These are phyloP conservation scores for Colletotrichum scovillei DNA, from an alignment of 2,329 filamentous ascomycete genomes.

Conservation along the genomic window DNA sequence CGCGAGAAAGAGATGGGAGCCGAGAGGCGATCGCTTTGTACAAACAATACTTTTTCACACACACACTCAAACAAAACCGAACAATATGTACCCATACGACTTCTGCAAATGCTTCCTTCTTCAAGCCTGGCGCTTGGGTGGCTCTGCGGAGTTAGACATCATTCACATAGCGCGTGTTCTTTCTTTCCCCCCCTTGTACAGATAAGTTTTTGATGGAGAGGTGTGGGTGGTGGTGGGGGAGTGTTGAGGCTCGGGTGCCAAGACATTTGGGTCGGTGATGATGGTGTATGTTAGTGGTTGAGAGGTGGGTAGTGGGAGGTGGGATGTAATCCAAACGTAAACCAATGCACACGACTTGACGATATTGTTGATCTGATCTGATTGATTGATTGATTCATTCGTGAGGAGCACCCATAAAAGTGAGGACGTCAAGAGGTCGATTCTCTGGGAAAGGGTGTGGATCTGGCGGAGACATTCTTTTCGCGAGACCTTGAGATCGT, in stretches of 20 bases:
- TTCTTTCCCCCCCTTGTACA: slow-evolving; percentile 14
- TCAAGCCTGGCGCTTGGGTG: slow-evolving; percentile 37
- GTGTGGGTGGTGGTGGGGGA: too few relatives aligned
- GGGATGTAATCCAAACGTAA: slow-evolving; percentile 9
- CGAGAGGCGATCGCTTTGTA: slow-evolving; percentile 9
- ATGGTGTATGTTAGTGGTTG: neutral
- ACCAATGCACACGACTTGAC: neutral
- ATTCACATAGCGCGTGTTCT: neutral
- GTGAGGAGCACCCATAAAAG: too few relatives aligned
- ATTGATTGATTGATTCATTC: too few relatives aligned
- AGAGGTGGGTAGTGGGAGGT: neutral
- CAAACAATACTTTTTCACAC: neutral
- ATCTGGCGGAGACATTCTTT: neutral
- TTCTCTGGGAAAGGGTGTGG: neutral
- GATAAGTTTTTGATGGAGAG: neutral
- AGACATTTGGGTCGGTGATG: neutral
- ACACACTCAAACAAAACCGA: neutral
- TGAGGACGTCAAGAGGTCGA: too few relatives aligned
- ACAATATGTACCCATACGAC: slow-evolving; percentile 9
- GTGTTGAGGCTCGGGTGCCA: neutral
- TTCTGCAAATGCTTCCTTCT: slow-evolving; percentile 26
- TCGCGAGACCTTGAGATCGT: neutral
- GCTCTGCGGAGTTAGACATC: neutral
- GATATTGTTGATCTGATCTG: neutral
- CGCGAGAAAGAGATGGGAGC: neutral